A percentile compares a stretch with the other conserved stretches of the same genome.
phyloP scores from a whole-genome alignment of 2,329 filamentous ascomycete genomes.

The Penicillium hesseltinei region DNA sequence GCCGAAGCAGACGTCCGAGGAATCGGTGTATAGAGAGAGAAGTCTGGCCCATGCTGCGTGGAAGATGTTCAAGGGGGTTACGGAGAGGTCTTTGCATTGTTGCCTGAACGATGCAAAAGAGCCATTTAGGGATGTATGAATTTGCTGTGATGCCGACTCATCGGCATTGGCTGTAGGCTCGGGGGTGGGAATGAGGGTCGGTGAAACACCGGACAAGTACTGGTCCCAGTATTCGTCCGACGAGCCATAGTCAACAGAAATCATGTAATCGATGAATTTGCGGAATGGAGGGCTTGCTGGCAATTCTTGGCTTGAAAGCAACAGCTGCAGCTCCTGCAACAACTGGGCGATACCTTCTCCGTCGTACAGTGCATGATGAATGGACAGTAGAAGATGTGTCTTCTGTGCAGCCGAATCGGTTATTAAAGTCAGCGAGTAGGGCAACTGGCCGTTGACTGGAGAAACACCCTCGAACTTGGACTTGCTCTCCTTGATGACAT shows the following conservation, averaged over 20 bases:
- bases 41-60: slow-evolving; percentile 72
- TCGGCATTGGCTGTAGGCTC: neutral
- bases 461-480: slow-evolving; percentile 19
- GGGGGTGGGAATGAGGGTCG: slow-evolving; percentile 35
- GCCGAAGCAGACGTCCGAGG: slow-evolving; percentile 76
- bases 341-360: slow-evolving; percentile 71
- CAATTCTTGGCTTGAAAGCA: slow-evolving; percentile 52
- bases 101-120: slow-evolving; percentile 50
- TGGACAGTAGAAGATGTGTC: slow-evolving; percentile 46
- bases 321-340: slow-evolving; percentile 66
- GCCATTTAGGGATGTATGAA: slow-evolving; percentile 27
- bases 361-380: slow-evolving; percentile 86
- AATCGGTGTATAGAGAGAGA: slow-evolving; percentile 56
- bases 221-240: slow-evolving; percentile 66
- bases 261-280: slow-evolving; percentile 61
- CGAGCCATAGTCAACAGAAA: slow-evolving; percentile 48
- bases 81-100: slow-evolving; percentile 53
- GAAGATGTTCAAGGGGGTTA: slow-evolving; percentile 64
- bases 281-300: slow-evolving; percentile 56
- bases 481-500: slow-evolving; percentile 51
- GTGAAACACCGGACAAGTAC: slow-evolving; percentile 54
- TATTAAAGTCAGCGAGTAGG: slow-evolving; percentile 30
- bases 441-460: slow-evolving; percentile 26
- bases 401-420: slow-evolving; percentile 10
- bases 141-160: slow-evolving; percentile 16